Base-by-base conservation (phyloP, 2,329 filamentous ascomycete species). In the Eurotiales sp. region DNA sequence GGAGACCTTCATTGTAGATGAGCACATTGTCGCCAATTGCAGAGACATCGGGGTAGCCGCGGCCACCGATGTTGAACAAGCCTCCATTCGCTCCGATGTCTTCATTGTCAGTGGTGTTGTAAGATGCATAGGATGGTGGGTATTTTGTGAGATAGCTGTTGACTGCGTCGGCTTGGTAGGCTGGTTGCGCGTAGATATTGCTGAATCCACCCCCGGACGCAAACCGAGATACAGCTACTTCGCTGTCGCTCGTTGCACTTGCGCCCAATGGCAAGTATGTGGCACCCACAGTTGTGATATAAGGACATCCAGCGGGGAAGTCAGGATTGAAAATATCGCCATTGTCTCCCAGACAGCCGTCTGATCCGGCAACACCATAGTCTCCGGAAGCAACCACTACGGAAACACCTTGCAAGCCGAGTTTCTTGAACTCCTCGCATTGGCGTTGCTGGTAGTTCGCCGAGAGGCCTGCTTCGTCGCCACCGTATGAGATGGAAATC, bases 1-100 rank as follows among this genome's bases (percentile, higher is more conserved):
- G 59, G 2, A 50, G 2, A 2, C 61, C 64, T 3, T 40, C 47
- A 43, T 60, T 60, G 41, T 60, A 66, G 15, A 70, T 58, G 15
- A 65, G 21, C n/a, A 69, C 53, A 32, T 69, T 64, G 43, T 70
- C 66, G 2, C 65, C 68, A n/a, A 82, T 78, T 6, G 79, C 79
- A 0, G 83, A 70, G 8, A 86, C 73, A 58, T 87, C 84, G 0
- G 84, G 83, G 55, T 82, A 80, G 0, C 70, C 84, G 49, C 84
- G 75, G 0, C 84, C 84, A 7, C 77, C 39, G 57, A 61, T 62
- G 46, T 77, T 75, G 56, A 68, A 78, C 4, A 73, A 53, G 1
- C 72, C 72, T 15, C 65, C 51, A 32, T 67, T 59, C 67, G 61
- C 6, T 67, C 70, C 62, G 41, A 71, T 62, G 47, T 56, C 61